phyloP scores from a whole-genome alignment of 2,329 filamentous ascomycete genomes.

The Juglanconis oblonga region DNA sequence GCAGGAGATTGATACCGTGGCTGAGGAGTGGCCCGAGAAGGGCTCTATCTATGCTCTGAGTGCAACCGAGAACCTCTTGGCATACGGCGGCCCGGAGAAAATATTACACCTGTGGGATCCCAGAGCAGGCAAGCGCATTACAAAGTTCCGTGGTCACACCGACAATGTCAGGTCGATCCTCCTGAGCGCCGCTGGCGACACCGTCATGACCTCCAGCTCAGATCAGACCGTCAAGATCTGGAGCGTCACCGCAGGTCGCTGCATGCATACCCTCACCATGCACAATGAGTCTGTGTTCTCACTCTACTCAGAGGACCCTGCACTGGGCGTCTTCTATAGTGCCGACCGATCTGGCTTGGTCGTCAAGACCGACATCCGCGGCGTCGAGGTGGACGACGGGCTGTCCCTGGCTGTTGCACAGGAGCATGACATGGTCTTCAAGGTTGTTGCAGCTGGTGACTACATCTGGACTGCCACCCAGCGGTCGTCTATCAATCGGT shows the following conservation, averaged over 20 bases:
- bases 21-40: slow-evolving; percentile 82
- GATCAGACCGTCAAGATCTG: slow-evolving; percentile 98
- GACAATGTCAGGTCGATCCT: slow-evolving; percentile 91
- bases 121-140: slow-evolving; percentile 82
- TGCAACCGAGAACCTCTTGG: slow-evolving; percentile 75
- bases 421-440: slow-evolving; percentile 80
- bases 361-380: slow-evolving; percentile 91
- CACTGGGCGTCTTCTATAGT: slow-evolving; percentile 89
- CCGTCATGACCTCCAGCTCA: slow-evolving; percentile 88
- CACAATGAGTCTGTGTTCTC: slow-evolving; percentile 99
- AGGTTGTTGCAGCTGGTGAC: slow-evolving; percentile 65
- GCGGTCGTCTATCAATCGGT: slow-evolving; percentile 88
- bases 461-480: slow-evolving; percentile 89
- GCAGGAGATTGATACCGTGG: slow-evolving; percentile 79
- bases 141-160: slow-evolving; percentile 94
- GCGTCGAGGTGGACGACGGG: slow-evolving; percentile 79
- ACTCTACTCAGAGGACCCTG: slow-evolving; percentile 82
- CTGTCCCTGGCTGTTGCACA: slow-evolving; percentile 87
- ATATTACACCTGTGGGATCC: slow-evolving; percentile 91
- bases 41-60: slow-evolving; percentile 92
- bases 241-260: slow-evolving; percentile 91
- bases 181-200: slow-evolving; percentile 84
- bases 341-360: slow-evolving; percentile 88
- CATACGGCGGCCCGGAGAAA: slow-evolving; percentile 90
- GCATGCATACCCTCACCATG: slow-evolving; percentile 98